Percentiles rank a stretch among this genome's conserved stretches.
Evolutionary conservation across 805 yeast genomes (phyloP).

Genomic region (Candida yuanshanica): DNA sequence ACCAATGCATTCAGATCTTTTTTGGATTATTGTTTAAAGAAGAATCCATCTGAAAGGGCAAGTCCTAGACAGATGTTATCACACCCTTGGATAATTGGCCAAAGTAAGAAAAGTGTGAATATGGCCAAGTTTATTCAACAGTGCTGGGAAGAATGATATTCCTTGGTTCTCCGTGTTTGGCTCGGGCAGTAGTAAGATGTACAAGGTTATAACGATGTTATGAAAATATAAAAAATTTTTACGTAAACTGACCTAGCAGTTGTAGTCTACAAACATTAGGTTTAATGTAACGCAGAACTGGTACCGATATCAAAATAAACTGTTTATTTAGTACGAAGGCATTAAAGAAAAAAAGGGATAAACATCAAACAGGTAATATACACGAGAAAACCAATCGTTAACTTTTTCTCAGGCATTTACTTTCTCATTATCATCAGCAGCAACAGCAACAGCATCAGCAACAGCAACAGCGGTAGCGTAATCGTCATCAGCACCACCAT

Average conservation of each 20-base stretch:
- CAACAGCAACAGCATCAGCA: too few relatives aligned
- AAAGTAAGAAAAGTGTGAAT: slow-evolving; percentile 61
- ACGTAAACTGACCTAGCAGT: too few relatives aligned
- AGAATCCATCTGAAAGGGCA: slow-evolving; percentile 76
- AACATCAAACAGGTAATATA: not conserved
- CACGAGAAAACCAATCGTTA: not conserved
- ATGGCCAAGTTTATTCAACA: slow-evolving; percentile 82
- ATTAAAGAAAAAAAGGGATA: not conserved
- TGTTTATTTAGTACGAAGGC: too few relatives aligned
- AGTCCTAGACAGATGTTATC: slow-evolving; percentile 88
- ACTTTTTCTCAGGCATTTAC: not conserved
- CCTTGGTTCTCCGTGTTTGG: too few relatives aligned
- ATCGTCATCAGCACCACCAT: too few relatives aligned
- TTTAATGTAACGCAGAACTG: too few relatives aligned
- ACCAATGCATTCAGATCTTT: slow-evolving; percentile 77
- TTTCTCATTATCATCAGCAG: too few relatives aligned
- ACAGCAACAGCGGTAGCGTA: too few relatives aligned
- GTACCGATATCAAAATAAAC: too few relatives aligned
- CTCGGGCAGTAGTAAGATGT: too few relatives aligned
- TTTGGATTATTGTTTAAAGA: slow-evolving; percentile 71
- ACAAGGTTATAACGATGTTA: not conserved
- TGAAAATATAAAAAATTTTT: too few relatives aligned
- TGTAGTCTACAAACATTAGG: too few relatives aligned
- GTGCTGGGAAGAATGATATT: slow-evolving; percentile 21
- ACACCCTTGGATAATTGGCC: slow-evolving; percentile 91